phyloP scores from a whole-genome alignment of 495 filamentous ascomycete genomes.

The Clohesyomyces aquaticus region DNA sequence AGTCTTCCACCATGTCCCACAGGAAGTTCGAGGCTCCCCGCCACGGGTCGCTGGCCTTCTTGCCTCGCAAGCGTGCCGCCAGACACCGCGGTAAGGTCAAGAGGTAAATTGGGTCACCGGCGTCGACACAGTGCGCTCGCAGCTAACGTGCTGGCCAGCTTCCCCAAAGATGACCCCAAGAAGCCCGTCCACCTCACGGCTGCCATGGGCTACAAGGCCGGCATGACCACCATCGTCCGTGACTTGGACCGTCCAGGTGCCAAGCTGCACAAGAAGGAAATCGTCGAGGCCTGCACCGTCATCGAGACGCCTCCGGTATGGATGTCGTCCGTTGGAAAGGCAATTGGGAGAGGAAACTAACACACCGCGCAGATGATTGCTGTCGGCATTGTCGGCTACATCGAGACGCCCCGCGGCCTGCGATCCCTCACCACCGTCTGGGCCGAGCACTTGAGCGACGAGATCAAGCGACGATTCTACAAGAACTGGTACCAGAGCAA shows the following conservation, averaged over 20 bases:
- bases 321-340: constrained; percentile 33
- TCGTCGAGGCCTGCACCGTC: constrained; percentile 98
- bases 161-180: constrained; percentile 99
- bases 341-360: constrained; percentile 53
- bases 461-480: constrained; percentile 99
- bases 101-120: constrained; percentile 64
- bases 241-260: constrained; percentile 99
- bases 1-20: constrained; percentile 43
- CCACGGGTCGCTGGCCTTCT: constrained; percentile 96
- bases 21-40: constrained; percentile 76
- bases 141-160: constrained; percentile 58
- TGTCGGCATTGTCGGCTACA: constrained; percentile 99
- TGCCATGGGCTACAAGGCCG: constrained; percentile 99
- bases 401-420: constrained; percentile 99
- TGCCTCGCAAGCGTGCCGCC: constrained; percentile 95
- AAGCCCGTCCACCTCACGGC: constrained; percentile 99
- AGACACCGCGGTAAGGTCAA: constrained; percentile 98
- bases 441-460: constrained; percentile 98
- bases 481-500: constrained; percentile 99
- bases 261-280: constrained; percentile 99
- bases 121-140: constrained; percentile 16
- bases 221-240: constrained; percentile 99
- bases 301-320: constrained; percentile 99
- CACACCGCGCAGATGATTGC: constrained; percentile 82
- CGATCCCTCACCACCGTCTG: constrained; percentile 99